Conservation (phyloP, 345 rosid genomes). For the Corchorus capsularis region DNA sequence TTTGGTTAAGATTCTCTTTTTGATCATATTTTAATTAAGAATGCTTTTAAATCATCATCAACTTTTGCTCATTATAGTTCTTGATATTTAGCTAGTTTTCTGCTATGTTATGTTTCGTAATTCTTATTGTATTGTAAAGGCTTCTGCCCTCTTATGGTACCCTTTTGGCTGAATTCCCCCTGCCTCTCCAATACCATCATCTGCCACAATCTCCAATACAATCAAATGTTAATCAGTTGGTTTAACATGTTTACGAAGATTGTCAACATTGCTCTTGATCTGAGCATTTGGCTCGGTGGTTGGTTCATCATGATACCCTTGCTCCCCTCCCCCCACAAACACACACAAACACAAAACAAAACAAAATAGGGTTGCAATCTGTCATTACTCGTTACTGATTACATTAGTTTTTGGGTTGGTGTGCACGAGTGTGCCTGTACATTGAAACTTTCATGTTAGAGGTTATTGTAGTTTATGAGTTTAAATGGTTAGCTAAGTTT, state of each 20-base stretch:
- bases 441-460: background rate
- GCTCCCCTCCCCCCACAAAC: no score
- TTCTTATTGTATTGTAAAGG: background rate
- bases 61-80: background rate
- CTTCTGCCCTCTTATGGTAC: background rate
- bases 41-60: background rate
- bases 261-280: background rate
- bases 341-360: no score
- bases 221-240: background rate
- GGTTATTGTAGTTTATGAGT: background rate
- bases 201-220: background rate
- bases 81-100: background rate
- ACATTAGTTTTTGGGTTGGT: no score
- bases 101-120: background rate
- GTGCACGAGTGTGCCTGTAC: background rate
- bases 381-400: no score
- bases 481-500: background rate
- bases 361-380: no score
- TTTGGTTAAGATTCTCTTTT: background rate
- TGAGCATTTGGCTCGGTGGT: no score
- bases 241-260: background rate
- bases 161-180: background rate
- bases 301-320: no score
- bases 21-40: background rate
- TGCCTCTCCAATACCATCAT: background rate